phyloP scores from a whole-genome alignment of 139 green algal genomes.

The Spirogloea muscicola region DNA sequence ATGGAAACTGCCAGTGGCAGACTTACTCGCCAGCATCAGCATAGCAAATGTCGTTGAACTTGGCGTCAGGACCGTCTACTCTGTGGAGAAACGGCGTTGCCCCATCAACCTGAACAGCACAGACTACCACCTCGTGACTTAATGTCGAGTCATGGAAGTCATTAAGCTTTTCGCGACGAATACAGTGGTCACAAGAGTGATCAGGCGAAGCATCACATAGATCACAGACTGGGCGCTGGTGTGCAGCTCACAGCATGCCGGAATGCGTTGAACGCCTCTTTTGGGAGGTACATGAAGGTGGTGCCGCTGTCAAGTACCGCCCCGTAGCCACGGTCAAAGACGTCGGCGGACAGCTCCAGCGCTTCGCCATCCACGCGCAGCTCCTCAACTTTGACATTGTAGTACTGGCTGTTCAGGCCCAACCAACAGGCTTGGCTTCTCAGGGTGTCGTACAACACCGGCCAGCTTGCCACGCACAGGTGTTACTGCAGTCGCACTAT shows the following conservation, averaged over 20 bases:
- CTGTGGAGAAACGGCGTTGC: conserved; percentile 4
- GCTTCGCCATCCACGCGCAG: conserved; percentile 59
- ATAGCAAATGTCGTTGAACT: conserved; percentile 87
- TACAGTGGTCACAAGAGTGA: no score
- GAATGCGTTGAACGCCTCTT: conserved; percentile 63
- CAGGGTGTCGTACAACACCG: no score
- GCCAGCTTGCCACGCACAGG: no score
- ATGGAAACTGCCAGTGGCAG: background rate
- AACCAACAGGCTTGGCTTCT: no score
- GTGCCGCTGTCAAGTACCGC: conserved; percentile 91
- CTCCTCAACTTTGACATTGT: conserved; percentile 64
- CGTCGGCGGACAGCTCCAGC: background rate
- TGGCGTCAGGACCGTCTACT: conserved; percentile 49
- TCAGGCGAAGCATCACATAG: no score
- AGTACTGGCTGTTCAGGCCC: conserved; percentile 65
- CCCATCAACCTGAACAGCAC: no score
- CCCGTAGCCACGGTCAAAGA: conserved; percentile 72
- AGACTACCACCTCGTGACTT: no score
- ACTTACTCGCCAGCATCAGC: conserved; percentile 51
- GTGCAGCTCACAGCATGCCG: conserved; percentile 30
- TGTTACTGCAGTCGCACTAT: no score
- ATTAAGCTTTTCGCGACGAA: no score
- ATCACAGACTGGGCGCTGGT: no score
- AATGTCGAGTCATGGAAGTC: no score
- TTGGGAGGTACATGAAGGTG: conserved; percentile 91